A percentile compares a stretch with the other conserved stretches of the same genome.
Conservation (phyloP, 1,284 basidiomycete genomes). For the Stygiomarasmius scandens region DNA sequence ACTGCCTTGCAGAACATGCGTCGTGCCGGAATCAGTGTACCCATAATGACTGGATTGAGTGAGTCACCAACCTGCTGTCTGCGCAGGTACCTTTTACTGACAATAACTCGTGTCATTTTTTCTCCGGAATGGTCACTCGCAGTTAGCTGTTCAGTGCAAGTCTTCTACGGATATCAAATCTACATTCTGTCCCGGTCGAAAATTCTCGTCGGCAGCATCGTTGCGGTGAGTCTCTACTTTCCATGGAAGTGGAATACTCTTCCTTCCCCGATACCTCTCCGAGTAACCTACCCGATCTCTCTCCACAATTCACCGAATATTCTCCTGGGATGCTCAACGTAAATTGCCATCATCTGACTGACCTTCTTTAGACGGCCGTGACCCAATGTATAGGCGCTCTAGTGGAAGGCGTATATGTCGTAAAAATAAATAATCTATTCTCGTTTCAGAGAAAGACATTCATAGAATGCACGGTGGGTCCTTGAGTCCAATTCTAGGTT, state of each 20-base stretch:
- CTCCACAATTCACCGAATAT: too few relatives aligned
- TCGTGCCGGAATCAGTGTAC: not conserved
- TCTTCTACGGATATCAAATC: conserved; percentile 8
- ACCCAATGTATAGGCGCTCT: not conserved
- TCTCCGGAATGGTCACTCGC: too few relatives aligned
- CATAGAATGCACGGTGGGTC: conserved; percentile 2
- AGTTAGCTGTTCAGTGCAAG: conserved; percentile 2
- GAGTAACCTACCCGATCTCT: too few relatives aligned
- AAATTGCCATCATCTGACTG: too few relatives aligned
- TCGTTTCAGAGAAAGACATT: not conserved
- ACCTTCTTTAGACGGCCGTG: not conserved
- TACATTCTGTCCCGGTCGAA: not conserved
- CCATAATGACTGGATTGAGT: conserved; percentile 6
- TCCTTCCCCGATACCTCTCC: too few relatives aligned
- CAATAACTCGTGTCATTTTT: too few relatives aligned
- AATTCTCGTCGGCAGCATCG: not conserved
- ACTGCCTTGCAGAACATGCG: not conserved
- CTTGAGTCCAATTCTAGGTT: not conserved
- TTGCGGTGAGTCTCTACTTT: not conserved
- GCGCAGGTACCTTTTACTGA: too few relatives aligned
- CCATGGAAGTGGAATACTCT: too few relatives aligned
- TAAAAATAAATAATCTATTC: conserved; percentile 2
- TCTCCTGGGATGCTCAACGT: too few relatives aligned
- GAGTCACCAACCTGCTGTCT: not conserved
- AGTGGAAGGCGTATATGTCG: not conserved